Conservation (phyloP, 305 asterid species). For the Solanum hybrid region DNA sequence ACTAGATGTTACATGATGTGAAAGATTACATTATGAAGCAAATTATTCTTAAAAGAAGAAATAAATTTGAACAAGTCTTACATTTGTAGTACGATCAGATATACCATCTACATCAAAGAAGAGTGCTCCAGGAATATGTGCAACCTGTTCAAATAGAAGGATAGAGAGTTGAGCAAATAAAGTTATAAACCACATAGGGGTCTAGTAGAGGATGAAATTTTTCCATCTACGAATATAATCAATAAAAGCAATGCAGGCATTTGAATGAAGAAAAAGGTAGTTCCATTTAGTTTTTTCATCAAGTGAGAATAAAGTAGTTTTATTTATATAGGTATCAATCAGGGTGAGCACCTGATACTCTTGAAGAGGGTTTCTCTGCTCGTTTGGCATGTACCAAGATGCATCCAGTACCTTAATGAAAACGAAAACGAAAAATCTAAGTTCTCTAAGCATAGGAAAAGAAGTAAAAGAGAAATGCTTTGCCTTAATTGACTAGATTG, state of each 20-base stretch:
- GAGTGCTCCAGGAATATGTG: slow-evolving; percentile 98
- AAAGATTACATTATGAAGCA: neutral
- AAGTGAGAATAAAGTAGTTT: neutral
- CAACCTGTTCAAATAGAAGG: slow-evolving; percentile 46
- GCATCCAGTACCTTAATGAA: slow-evolving; percentile 74
- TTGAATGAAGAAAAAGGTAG: neutral
- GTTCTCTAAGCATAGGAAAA: neutral
- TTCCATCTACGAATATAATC: neutral
- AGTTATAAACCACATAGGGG: neutral
- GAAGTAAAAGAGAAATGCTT: neutral
- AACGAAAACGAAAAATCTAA: neutral
- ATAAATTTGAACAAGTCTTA: slow-evolving; percentile 25
- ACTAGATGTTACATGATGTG: neutral
- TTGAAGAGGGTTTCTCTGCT: slow-evolving; percentile 88
- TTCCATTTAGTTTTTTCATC: neutral
- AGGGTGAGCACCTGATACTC: slow-evolving; percentile 69
- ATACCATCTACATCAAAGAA: slow-evolving; percentile 90
- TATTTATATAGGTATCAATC: neutral
- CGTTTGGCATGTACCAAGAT: slow-evolving; percentile 98
- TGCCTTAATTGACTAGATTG: neutral
- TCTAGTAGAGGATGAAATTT: neutral
- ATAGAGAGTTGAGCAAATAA: neutral
- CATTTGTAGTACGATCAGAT: slow-evolving; percentile 67
- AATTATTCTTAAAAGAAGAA: neutral
- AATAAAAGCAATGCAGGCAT: neutral